Percentiles rank a stretch among this genome's conserved stretches.
Conservation (phyloP, 1,284 basidiomycete genomes). For the Ceratobasidium papillatum region DNA sequence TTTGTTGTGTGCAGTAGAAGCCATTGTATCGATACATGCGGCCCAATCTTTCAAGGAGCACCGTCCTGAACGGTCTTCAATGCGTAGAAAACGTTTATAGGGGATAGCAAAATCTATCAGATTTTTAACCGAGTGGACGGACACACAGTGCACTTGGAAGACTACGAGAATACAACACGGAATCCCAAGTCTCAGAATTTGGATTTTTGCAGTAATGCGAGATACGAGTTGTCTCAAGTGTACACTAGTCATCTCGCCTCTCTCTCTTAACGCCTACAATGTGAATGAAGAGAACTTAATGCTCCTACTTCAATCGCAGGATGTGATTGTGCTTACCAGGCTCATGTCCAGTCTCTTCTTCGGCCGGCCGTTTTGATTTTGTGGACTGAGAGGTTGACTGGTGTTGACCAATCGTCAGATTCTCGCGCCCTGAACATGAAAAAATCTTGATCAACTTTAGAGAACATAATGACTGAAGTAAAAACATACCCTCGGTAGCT, state of each 20-base stretch:
- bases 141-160: too few relatives aligned
- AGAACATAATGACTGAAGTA: neutral
- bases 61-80: too few relatives aligned
- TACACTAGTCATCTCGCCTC: neutral
- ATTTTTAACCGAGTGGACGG: too few relatives aligned
- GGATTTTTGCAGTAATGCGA: too few relatives aligned
- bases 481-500: neutral
- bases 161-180: too few relatives aligned
- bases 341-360: neutral
- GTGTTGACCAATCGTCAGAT: neutral
- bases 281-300: neutral
- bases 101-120: too few relatives aligned
- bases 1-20: too few relatives aligned
- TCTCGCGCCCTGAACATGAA: neutral
- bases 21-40: too few relatives aligned
- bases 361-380: neutral
- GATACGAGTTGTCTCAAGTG: too few relatives aligned
- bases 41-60: too few relatives aligned
- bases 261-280: neutral
- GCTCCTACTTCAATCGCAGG: neutral
- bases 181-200: too few relatives aligned
- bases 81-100: too few relatives aligned
- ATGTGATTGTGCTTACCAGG: neutral
- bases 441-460: neutral
- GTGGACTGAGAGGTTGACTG: neutral